A percentile compares a stretch with the other conserved stretches of the same genome.
Conservation (phyloP, 2,329 filamentous ascomycete genomes). For the Dothidotthia symphoricarpi region DNA sequence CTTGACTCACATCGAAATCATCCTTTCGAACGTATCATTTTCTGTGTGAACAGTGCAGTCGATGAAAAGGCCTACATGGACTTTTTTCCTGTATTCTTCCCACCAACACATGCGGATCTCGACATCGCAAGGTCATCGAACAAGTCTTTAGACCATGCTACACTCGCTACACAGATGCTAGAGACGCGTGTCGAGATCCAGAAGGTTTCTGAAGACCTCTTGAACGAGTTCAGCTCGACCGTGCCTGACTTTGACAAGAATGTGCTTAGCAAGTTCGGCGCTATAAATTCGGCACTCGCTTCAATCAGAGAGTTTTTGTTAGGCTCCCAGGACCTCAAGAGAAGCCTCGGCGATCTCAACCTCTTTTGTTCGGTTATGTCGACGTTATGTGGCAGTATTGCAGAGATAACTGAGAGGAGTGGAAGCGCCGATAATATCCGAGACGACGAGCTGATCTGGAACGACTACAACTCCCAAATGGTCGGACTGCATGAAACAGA, state of each 20-base stretch:
- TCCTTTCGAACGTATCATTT: slow-evolving; percentile 30
- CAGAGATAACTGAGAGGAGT: slow-evolving; percentile 21
- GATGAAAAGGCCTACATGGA: slow-evolving; percentile 34
- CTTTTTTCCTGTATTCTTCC: slow-evolving; percentile 33
- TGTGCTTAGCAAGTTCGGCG: slow-evolving; percentile 15
- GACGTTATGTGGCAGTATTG: slow-evolving; percentile 21
- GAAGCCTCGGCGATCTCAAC: slow-evolving; percentile 16
- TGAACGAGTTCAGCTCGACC: slow-evolving; percentile 11
- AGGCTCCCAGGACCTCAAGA: slow-evolving; percentile 7
- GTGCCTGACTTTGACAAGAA: slow-evolving; percentile 15
- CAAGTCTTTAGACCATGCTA: slow-evolving; percentile 9
- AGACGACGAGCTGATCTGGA: slow-evolving; percentile 20
- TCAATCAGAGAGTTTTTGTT: slow-evolving; percentile 17
- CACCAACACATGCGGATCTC: slow-evolving; percentile 32
- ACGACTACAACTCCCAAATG: slow-evolving; percentile 26
- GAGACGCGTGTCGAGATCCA: slow-evolving; percentile 21
- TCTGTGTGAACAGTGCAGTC: slow-evolving; percentile 25
- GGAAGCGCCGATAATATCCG: slow-evolving; percentile 14
- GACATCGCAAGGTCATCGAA: slow-evolving; percentile 17
- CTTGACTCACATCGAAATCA: slow-evolving; percentile 24
- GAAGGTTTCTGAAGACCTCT: slow-evolving; percentile 13
- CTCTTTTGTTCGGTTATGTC: slow-evolving; percentile 27
- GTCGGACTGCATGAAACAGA: slow-evolving; percentile 14
- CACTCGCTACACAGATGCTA: slow-evolving; percentile 15
- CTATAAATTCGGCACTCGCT: slow-evolving; percentile 14